Evolutionary conservation across 352 stramenopile species (phyloP), one percentile per base, ranked within the genome.

Genomic region (Globisporangium mamillatum): DNA sequence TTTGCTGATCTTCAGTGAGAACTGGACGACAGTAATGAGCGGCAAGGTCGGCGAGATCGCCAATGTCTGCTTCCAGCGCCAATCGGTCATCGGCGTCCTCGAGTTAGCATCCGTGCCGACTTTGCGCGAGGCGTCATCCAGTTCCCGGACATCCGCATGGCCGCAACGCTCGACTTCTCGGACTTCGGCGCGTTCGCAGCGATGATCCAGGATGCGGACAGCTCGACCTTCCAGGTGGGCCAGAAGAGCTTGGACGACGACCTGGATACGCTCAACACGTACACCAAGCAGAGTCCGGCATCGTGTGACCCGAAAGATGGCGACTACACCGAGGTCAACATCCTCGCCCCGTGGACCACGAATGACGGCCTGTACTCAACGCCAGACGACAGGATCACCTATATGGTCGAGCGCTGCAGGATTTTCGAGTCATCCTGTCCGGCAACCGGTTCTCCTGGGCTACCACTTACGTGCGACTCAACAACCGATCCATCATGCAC

Each of bases 11-110:
- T 72, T 90, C 18, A 63, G 66, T 2, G 32, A 63, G 6, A 82
- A 92, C 73, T 91, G 84, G 84, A 86, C 78, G 0, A 68, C 84
- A 10, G 58, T 74, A 22, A 69, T 92, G 6, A 82, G 84, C 1
- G 75, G 83, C 74, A 10, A 78, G 38, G 14, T 20, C 14, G 38
- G 38, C 38, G 38, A 86, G 53, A 71, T 68, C 1, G 63, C 88
- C 25, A 82, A 92, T 65, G 78, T 80, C 2, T 92, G 84, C 46
- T 92, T 90, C 64, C 7, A 41, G 10, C 1, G 36, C 10, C 2
- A 56, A 74, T 89, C 79, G 36, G 71, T 92, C n/a, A 67, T 90
- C 22, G 79, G 86, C 7, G 82, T 75, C 27, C 77, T 92, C 62
- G 81, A 90, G 50, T 63, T 92, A 27, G 75, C 72, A 9, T 66